phyloP scores from a whole-genome alignment of 192 early-diverging fungal genomes.

The Backusella luteola region DNA sequence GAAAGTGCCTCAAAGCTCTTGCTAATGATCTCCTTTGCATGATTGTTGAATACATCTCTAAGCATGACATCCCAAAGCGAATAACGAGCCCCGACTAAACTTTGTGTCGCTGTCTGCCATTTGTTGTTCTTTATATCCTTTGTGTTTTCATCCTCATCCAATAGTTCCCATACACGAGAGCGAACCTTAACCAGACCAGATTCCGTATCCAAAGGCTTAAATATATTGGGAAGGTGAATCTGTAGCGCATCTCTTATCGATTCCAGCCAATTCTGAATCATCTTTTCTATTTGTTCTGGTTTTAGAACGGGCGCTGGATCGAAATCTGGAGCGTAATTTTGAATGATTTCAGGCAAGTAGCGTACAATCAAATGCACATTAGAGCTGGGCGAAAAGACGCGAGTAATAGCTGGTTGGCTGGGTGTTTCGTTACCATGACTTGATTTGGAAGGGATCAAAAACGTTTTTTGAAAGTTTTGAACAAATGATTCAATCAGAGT shows the following conservation, averaged over 20 bases:
- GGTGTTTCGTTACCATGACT: background rate
- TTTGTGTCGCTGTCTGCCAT: background rate
- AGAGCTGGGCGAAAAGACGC: slow-evolving; percentile 52
- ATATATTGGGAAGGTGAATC: background rate
- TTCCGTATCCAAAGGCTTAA: background rate
- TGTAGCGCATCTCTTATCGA: slow-evolving; percentile 31
- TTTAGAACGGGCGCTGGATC: slow-evolving; percentile 32
- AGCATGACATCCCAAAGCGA: slow-evolving; percentile 48
- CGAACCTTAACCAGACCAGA: background rate
- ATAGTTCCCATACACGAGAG: slow-evolving; percentile 1
- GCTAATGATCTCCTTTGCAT: slow-evolving; percentile 40
- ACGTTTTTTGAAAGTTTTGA: slow-evolving; percentile 1
- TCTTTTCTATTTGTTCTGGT: slow-evolving; percentile 27
- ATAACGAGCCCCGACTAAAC: slow-evolving; percentile 32
- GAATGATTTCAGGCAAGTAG: slow-evolving; percentile 54
- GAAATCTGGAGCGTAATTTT: slow-evolving; percentile 50
- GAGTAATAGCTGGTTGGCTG: slow-evolving; percentile 23
- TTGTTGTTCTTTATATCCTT: background rate
- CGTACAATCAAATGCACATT: slow-evolving; percentile 57
- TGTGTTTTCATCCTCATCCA: slow-evolving; percentile 7
- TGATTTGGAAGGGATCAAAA: slow-evolving; percentile 1
- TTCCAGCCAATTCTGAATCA: slow-evolving; percentile 36
- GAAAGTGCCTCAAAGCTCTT: slow-evolving; percentile 33
- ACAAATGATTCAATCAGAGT: background rate
- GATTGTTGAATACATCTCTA: slow-evolving; percentile 36